Conservation (phyloP, 2,329 filamentous ascomycete species). For the Tolypocladium inflatum region DNA sequence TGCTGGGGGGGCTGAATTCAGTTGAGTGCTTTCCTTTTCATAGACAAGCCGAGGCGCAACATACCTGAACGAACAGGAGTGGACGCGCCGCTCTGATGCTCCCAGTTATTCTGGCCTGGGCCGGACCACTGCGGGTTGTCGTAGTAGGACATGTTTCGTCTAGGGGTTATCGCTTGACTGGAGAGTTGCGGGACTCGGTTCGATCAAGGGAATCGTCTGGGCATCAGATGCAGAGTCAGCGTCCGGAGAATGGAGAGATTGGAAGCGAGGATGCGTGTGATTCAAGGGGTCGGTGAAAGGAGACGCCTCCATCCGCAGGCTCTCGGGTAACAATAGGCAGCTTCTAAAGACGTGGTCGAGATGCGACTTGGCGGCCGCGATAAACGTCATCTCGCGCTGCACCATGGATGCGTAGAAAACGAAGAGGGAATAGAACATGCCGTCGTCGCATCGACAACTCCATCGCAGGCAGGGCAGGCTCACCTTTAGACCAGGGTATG, state of each 20-base stretch:
- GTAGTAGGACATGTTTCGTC: slow-evolving; percentile 32
- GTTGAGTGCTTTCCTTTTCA: neutral
- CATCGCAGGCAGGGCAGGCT: neutral
- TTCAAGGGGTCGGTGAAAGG: neutral
- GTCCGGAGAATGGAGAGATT: neutral
- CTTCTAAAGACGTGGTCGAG: neutral
- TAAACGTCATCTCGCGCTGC: neutral
- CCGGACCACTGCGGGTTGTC: slow-evolving; percentile 32
- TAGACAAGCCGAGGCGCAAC: slow-evolving; percentile 5
- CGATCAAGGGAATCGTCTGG: neutral
- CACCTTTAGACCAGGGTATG: neutral
- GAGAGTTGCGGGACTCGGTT: neutral
- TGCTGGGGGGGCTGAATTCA: slow-evolving; percentile 22
- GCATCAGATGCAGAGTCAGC: neutral
- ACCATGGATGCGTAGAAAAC: neutral
- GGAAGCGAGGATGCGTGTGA: neutral
- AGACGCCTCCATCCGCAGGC: neutral
- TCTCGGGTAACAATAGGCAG: neutral
- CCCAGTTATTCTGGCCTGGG: slow-evolving; percentile 31
- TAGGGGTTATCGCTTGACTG: neutral
- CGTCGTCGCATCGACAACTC: neutral
- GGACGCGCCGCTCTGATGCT: slow-evolving; percentile 29
- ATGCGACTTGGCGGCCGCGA: neutral
- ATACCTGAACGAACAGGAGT: slow-evolving; percentile 31
- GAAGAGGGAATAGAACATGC: too few species aligned